Percentiles rank a stretch among this genome's conserved stretches.
phyloP scores from a whole-genome alignment of 306 rosid genomes.

The Rosa persica region DNA sequence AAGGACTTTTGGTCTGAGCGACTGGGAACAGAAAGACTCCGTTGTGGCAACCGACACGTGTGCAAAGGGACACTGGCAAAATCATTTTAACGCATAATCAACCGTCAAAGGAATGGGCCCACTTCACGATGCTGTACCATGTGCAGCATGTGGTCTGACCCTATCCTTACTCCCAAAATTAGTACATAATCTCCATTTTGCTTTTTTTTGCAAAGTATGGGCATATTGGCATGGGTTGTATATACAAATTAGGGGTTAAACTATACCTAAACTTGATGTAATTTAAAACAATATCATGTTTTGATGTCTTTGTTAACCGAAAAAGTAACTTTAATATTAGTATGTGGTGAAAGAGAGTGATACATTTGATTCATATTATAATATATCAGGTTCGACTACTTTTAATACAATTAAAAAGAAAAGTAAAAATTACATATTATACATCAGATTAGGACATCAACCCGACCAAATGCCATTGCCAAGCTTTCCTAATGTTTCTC shows the following conservation, averaged over 20 bases:
- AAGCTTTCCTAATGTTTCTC: background rate
- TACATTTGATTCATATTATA: too few species aligned
- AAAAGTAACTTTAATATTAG: too few species aligned
- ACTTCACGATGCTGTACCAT: constrained; percentile 3
- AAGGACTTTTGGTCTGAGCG: constrained; percentile 28
- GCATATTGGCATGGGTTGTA: background rate
- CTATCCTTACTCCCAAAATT: constrained; percentile 6
- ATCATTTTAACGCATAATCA: background rate
- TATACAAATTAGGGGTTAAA: background rate
- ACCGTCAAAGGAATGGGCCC: constrained; percentile 1
- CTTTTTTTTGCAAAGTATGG: background rate
- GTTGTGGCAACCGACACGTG: constrained; percentile 30
- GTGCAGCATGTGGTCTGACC: constrained; percentile 33
- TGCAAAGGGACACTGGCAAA: constrained; percentile 13
- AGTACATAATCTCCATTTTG: background rate
- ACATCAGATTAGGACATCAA: too few species aligned
- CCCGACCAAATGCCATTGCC: too few species aligned
- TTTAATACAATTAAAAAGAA: too few species aligned
- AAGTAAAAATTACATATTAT: too few species aligned
- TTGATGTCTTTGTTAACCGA: too few species aligned
- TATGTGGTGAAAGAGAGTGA: too few species aligned
- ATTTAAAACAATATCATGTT: too few species aligned
- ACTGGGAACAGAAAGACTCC: constrained; percentile 6
- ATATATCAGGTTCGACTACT: too few species aligned
- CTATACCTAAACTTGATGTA: background rate